Evolutionary conservation across 805 yeast genomes (phyloP), one percentile per base, ranked within the genome.

Genomic region (Diddensiella caesifluorescens): DNA sequence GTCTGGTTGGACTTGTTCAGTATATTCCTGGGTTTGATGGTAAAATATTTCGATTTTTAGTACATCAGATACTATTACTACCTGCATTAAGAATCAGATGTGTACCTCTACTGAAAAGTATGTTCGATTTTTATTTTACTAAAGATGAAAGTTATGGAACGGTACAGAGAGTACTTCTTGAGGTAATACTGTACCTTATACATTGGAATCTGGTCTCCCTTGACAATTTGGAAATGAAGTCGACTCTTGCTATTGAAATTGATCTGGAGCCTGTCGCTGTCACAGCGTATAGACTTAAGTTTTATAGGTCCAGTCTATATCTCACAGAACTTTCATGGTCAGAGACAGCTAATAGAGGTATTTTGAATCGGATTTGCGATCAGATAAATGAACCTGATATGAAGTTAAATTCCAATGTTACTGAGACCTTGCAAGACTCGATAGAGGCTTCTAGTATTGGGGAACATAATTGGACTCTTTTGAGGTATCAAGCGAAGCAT

Each of bases 381-480:
- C 55, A 69, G 0, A 64, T 87, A 2, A 77, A 73, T 38, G 87
- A 82, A 43, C 63, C 68, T 2, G 95, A 87, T 56, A 60, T 84
- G 29, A 56, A 74, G 4, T 69, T 70, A 49, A 94, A 94, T 0
- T 59, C 84, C 6, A 86, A 89, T 0, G 70, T 73, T 10, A 65
- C 70, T 16, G 73, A 82, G 1, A 64, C 78, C 0, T 53, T 86
- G 4, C 66, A 67, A 0, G 70, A 70, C 45, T 81, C 84, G 0
- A 48, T 80, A 7, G 55, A 62, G 5, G 46, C 36, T 6, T 42
- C 56, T 5, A 44, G 42, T 13, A 38, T 38, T 20, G 52, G 57
- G 3, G 55, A 66, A 5, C 39, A 33, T 4, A 13, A 63, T 0
- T 59, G 65, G 65, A 71, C 70, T 44, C 54, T 64, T 32, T 63